Base-by-base conservation (phyloP, 129 eudicot species). In the Ambrosia trifida region DNA sequence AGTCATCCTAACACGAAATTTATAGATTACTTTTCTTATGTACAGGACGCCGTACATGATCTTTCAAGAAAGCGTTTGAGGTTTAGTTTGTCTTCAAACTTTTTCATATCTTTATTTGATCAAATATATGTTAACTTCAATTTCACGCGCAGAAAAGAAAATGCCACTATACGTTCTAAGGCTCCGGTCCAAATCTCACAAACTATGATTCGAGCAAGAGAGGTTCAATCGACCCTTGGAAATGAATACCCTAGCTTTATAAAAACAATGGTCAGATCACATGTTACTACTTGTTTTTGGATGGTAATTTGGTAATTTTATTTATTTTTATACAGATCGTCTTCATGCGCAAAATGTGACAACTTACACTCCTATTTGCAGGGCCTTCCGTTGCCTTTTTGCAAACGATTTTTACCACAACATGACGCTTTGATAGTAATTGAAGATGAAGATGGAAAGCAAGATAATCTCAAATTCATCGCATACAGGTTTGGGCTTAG, bases 371-470 rank as follows among this genome's bases (percentile, higher is more conserved):
- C 61, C 45, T 54, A 19, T 11, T 14, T 74, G 50, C 77, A 91
- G 95, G 89, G 89, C 31, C 76, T 91, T 83, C 97, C 96, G 8
- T 69, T 69, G 67, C 81, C 89, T 17, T 88, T 91, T 80, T 82
- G 89, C 84, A 81, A 76, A 83, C 19, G 62, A 13, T 85, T 76
- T 77, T 78, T 91, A 33, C 97, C 97, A 30, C 70, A 50, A 68
- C 64, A 28, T 4, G 91, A 87, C 33, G 62, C 72, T 66, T 28
- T 46, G 4, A 74, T 91, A 38, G 19, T 64, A 44, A 72, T 82
- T 13, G 95, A 85, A 77, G 83, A 82, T 76, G 89, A 91, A 78
- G 78, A 56, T 43, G 91, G 86, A 46, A 83, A 83, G 47, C 71
- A 80, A 57, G 84, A 30, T 78, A 77, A 76, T 52, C 36, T 86